These are phyloP conservation scores for Wickerhamiella infanticola DNA, from an alignment of 1,139 yeast species.

Conservation along the genomic window DNA sequence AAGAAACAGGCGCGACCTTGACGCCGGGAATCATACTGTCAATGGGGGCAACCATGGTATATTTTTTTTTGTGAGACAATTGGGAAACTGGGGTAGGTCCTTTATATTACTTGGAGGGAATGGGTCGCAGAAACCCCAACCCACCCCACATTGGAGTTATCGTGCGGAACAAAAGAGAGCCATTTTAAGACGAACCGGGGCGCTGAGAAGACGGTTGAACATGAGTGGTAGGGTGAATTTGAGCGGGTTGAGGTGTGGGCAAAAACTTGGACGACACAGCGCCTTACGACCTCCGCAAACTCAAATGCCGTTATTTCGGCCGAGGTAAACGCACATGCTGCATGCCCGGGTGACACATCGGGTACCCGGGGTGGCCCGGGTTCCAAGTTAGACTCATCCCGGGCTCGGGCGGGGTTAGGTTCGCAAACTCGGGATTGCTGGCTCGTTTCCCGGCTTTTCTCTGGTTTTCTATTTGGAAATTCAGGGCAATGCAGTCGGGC, in stretches of 20 bases:
- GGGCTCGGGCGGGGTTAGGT: not conserved
- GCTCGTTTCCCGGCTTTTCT: conserved; percentile 41
- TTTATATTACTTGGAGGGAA: not conserved
- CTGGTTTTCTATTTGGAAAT: conserved; percentile 76
- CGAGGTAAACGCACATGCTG: not conserved
- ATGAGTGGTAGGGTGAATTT: not conserved
- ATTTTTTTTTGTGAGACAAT: not conserved
- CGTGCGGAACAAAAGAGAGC: not conserved
- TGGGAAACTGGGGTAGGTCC: not conserved
- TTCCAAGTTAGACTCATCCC: not conserved
- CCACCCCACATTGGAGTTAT: conserved; percentile 1
- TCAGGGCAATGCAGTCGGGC: conserved; percentile 11
- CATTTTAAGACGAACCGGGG: no score
- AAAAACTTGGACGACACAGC: not conserved
- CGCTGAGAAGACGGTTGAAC: no score
- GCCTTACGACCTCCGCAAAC: no score
- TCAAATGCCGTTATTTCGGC: not conserved
- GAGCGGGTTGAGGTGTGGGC: not conserved
- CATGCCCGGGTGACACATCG: not conserved
- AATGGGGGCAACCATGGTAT: conserved; percentile 24
- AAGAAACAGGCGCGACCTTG: conserved; percentile 17
- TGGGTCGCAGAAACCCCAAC: not conserved
- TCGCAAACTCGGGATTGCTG: not conserved
- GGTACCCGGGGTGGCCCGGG: not conserved
- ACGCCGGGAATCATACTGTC: conserved; percentile 19